Percentiles rank a stretch among this genome's conserved stretches.
Evolutionary conservation across 257 asterid genomes (phyloP).

Genomic region (Salvia rosmarinus): DNA sequence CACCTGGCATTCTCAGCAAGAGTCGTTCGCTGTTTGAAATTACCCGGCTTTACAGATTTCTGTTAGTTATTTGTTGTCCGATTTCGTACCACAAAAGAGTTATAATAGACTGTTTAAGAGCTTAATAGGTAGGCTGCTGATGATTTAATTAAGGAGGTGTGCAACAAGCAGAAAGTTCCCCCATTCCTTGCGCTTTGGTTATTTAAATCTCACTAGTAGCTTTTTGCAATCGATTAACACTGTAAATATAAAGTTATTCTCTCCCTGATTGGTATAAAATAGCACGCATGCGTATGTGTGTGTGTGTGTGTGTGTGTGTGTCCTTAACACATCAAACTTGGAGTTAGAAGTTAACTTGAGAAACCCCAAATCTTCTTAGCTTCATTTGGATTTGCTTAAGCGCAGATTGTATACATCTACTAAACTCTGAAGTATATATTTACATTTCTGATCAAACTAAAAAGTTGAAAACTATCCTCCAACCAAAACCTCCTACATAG

Average conservation of each 20-base stretch:
- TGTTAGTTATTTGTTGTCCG: neutral
- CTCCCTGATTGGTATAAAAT: neutral
- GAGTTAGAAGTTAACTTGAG: slow-evolving; percentile 4
- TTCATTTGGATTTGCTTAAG: slow-evolving; percentile 15
- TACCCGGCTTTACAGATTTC: neutral
- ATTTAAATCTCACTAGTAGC: neutral
- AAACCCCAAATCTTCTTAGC: neutral
- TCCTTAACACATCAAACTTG: neutral
- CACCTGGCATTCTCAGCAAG: slow-evolving; percentile 81
- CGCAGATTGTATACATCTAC: slow-evolving; percentile 20
- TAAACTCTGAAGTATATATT: slow-evolving; percentile 31
- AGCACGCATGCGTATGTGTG: too few relatives aligned
- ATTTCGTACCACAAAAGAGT: neutral
- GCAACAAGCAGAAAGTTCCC: neutral
- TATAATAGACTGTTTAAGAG: slow-evolving; percentile 9
- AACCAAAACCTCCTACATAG: slow-evolving; percentile 5
- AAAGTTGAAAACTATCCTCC: slow-evolving; percentile 25
- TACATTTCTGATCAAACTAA: slow-evolving; percentile 37
- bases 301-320: neutral
- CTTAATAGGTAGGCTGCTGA: neutral
- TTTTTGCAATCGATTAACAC: neutral
- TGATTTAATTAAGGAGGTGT: neutral
- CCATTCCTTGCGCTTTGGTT: neutral
- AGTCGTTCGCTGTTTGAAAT: slow-evolving; percentile 47
- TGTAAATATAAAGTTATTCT: neutral